Evolutionary conservation across 495 filamentous ascomycete genomes (phyloP), one percentile per base, ranked within the genome.

Genomic region (Pseudomonodictys pantanalensis): DNA sequence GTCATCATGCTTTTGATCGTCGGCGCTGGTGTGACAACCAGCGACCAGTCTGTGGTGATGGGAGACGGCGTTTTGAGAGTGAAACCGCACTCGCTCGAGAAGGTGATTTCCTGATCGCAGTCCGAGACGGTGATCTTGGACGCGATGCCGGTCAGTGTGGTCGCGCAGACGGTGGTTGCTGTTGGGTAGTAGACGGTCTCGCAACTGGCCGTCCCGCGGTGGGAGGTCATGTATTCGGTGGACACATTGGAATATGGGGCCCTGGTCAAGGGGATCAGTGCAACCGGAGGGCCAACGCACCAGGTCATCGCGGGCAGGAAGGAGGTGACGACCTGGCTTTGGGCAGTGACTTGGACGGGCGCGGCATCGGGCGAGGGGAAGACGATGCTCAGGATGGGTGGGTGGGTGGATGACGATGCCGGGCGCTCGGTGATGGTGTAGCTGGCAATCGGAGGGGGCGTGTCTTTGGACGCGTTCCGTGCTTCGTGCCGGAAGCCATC

Each of bases 81-180:
- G 58, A 66, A 71, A 3, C 68, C 72, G 33, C 58, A 69, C 11
- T 71, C 59, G 54, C 62, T 72, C 7, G 70, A 72, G 59, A 72
- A 74, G 4, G 72, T 72, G 44, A 74, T 62, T 18, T 71, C 51
- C 30, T 74, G 67, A 20, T 57, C 56, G 58, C 71, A 72, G 28
- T 68, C 50, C 9, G 70, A 62, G 35, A 74, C 63, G 1, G 64
- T 60, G 30, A 69, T 55, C 25, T 48, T 62, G 15, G 58, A 61
- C 2, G 43, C 60, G 15, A 74, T 56, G 11, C 60, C 70, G 3
- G 51, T 68, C 12, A 74, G 62, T 1, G 66, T 69, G 2, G 72
- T 74, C 9, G 62, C 69, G 52, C 71, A 73, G 11, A 73, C 59
- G 20, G 61, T 69, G 9, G 69, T 73, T 26, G 20, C 18, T 12